Percentiles rank a stretch among this genome's conserved stretches.
These are phyloP conservation scores for Rhazya stricta DNA, from an alignment of 257 asterid species.

Conservation along the genomic window DNA sequence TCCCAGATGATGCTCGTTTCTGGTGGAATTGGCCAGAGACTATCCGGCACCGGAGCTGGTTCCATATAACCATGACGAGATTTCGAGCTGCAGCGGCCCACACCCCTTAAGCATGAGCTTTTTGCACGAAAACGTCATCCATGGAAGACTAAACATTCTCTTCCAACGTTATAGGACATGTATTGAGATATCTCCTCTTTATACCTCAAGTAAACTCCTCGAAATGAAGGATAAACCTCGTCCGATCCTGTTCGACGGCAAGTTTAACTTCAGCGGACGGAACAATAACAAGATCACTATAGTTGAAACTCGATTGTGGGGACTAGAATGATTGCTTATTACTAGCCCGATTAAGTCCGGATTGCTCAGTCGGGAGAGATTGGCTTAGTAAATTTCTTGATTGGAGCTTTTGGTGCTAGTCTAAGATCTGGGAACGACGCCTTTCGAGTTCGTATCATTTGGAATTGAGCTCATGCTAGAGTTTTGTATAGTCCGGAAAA, in stretches of 20 bases:
- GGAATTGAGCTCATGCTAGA: constrained; percentile 30
- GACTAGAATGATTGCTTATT: background rate
- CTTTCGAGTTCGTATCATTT: constrained; percentile 29
- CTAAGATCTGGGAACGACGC: constrained; percentile 21
- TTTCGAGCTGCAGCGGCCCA: constrained; percentile 58
- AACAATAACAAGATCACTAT: constrained; percentile 21
- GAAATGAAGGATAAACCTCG: constrained; percentile 40
- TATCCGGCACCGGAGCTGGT: constrained; percentile 40
- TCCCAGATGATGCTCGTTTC: constrained; percentile 51
- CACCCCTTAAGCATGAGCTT: constrained; percentile 47
- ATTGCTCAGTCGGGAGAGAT: constrained; percentile 22
- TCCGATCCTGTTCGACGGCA: constrained; percentile 33
- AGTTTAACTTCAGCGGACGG: constrained; percentile 35
- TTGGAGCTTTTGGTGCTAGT: constrained; percentile 30
- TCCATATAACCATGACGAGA: constrained; percentile 34
- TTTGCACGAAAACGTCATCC: constrained; percentile 47
- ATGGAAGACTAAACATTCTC: constrained; percentile 44
- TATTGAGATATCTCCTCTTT: constrained; percentile 32
- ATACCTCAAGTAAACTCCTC: constrained; percentile 41
- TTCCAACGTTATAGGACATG: constrained; percentile 39
- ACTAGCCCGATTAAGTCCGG: constrained; percentile 25
- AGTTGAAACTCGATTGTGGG: background rate
- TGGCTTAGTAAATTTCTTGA: constrained; percentile 27
- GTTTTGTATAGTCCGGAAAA: constrained; percentile 22
- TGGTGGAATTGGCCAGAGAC: constrained; percentile 47